Conservation (phyloP, 2,329 filamentous ascomycete genomes). For the Rhexocercosporidium sp. region DNA sequence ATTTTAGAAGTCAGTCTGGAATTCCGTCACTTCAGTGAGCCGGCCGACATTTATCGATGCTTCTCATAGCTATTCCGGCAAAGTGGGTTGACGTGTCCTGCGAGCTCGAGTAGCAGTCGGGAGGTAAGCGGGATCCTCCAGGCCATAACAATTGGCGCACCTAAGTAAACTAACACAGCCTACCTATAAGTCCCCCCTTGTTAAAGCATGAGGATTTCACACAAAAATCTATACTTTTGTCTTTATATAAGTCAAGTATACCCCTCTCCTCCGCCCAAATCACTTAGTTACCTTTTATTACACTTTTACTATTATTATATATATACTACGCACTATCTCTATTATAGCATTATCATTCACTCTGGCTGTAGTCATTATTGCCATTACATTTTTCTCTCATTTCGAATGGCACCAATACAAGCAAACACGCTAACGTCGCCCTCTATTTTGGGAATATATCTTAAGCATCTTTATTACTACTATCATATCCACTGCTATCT, state of each 20-base stretch:
- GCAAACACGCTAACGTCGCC: not conserved
- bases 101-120: not conserved
- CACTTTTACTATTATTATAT: constrained; percentile 1
- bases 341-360: constrained; percentile 6
- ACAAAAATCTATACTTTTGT: not conserved
- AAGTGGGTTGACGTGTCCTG: constrained; percentile 2
- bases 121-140: not conserved
- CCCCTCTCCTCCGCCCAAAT: not conserved
- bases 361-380: not conserved
- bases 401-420: constrained; percentile 4
- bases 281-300: not conserved
- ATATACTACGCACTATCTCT: not conserved
- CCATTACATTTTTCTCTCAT: constrained; percentile 3
- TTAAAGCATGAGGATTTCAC: not conserved
- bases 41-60: not conserved
- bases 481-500: not conserved
- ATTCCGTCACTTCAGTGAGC: not conserved
- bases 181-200: not conserved
- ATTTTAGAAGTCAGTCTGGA: not conserved
- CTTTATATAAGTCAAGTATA: constrained; percentile 6
- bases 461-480: constrained; percentile 1
- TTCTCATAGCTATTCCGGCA: not conserved
- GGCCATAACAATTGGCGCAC: not conserved
- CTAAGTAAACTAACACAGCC: not conserved
- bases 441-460: constrained; percentile 4